phyloP scores from a whole-genome alignment of 2,329 filamentous ascomycete genomes.

The Phialocephala sp. region DNA sequence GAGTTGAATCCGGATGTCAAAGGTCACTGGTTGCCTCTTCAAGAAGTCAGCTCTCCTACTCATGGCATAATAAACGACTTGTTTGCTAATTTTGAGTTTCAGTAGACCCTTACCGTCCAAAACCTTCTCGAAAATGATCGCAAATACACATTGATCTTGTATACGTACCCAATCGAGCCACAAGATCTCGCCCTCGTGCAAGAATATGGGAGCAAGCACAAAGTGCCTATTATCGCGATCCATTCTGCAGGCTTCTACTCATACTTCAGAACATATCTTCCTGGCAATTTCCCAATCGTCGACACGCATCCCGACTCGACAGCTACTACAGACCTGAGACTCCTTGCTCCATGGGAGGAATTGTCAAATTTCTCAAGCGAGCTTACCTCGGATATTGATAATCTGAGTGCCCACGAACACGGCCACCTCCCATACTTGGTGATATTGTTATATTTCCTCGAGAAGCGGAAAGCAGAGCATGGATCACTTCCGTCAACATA shows the following conservation, averaged over 20 bases:
- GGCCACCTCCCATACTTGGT: slow-evolving; percentile 90
- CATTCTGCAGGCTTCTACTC: slow-evolving; percentile 94
- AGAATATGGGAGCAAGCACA: slow-evolving; percentile 56
- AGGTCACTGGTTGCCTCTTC: slow-evolving; percentile 69
- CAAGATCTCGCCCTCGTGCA: slow-evolving; percentile 57
- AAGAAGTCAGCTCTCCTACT: slow-evolving; percentile 45
- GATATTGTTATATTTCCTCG: slow-evolving; percentile 81
- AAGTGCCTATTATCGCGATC: slow-evolving; percentile 78
- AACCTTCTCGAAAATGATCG: slow-evolving; percentile 43
- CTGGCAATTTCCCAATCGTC: slow-evolving; percentile 85
- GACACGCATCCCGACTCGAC: slow-evolving; percentile 94
- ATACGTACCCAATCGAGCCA: slow-evolving; percentile 62
- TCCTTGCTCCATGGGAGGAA: slow-evolving; percentile 87
- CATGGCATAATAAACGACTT: slow-evolving; percentile 1
- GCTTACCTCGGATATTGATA: slow-evolving; percentile 72
- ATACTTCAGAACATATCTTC: slow-evolving; percentile 80
- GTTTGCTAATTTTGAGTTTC: slow-evolving; percentile 27
- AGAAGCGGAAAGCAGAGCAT: slow-evolving; percentile 78
- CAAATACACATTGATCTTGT: slow-evolving; percentile 65
- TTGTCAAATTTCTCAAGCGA: slow-evolving; percentile 69
- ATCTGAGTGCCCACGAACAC: slow-evolving; percentile 78
- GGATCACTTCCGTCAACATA: slow-evolving; percentile 75
- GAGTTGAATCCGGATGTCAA: slow-evolving; percentile 94
- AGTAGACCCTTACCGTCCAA: slow-evolving; percentile 11
- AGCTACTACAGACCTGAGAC: slow-evolving; percentile 81